A percentile compares a stretch with the other conserved stretches of the same genome.
These are phyloP conservation scores for Ajuga chamaepitys DNA, from an alignment of 257 asterid genomes.

Conservation along the genomic window DNA sequence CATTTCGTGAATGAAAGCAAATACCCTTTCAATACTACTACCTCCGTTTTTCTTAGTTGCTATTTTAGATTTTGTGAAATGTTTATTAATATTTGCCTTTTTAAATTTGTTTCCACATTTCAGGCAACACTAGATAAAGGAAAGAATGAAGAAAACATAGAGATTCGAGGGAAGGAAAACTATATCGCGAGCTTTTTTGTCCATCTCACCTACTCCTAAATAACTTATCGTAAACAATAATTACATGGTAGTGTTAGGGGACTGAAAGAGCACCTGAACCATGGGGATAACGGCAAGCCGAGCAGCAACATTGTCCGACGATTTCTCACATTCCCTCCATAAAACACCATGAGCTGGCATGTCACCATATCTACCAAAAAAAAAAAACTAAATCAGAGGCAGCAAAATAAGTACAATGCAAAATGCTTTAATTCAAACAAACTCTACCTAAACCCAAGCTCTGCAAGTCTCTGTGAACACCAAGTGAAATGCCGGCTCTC, in stretches of 20 bases:
- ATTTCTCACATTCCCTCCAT: conserved; percentile 93
- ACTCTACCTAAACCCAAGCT: conserved; percentile 83
- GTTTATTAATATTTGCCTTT: no score
- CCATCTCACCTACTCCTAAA: no score
- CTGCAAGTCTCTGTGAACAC: conserved; percentile 87
- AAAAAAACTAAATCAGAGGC: conserved; percentile 13
- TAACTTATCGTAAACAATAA: no score
- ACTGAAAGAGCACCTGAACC: conserved; percentile 59
- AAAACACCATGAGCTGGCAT: conserved; percentile 90
- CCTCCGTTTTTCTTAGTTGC: no score
- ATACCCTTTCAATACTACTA: no score
- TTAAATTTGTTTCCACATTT: no score
- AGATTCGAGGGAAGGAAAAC: no score
- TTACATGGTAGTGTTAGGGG: neutral
- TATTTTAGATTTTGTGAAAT: no score
- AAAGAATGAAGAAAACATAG: no score
- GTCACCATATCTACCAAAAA: conserved; percentile 66
- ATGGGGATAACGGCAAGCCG: conserved; percentile 89
- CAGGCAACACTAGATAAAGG: no score
- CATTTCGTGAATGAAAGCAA: no score
- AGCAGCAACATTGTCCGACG: conserved; percentile 77
- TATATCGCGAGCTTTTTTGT: no score
- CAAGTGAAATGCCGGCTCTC: conserved; percentile 94
- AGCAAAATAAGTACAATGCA: conserved; percentile 8
- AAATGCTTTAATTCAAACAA: neutral